Percentiles rank a stretch among this genome's conserved stretches.
Evolutionary conservation across 345 rosid genomes (phyloP).

Genomic region (Eucalyptus globulus): DNA sequence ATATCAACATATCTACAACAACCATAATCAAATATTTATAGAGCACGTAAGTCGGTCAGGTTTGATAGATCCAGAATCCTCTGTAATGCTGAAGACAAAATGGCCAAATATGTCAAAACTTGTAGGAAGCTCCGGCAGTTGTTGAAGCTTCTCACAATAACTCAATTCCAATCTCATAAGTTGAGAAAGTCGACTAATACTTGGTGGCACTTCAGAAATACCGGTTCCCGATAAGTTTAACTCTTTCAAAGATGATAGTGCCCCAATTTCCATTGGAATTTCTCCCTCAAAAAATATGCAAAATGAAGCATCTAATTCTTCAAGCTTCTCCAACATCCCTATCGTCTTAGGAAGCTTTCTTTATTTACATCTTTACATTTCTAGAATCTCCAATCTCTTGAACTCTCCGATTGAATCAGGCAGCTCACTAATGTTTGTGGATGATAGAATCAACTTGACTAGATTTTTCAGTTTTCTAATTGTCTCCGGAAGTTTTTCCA

Average conservation of each 20-base stretch:
- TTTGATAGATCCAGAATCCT: neutral
- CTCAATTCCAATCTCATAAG: neutral
- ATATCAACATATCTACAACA: neutral
- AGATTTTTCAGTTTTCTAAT: neutral
- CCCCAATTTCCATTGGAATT: neutral
- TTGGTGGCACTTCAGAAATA: neutral
- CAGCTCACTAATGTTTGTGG: neutral
- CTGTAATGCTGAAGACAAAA: neutral
- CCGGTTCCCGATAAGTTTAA: neutral
- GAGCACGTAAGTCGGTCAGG: neutral
- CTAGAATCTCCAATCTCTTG: neutral
- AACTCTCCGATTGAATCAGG: neutral
- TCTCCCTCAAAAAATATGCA: neutral
- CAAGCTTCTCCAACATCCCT: neutral
- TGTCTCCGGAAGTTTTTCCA: neutral
- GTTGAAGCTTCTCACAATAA: neutral
- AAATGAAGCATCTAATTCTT: neutral
- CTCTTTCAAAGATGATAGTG: neutral
- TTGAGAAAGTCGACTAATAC: neutral
- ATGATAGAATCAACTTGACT: neutral
- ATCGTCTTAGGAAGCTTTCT: neutral
- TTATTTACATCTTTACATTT: neutral
- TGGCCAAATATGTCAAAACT: neutral
- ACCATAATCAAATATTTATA: neutral
- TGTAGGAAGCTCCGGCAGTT: neutral